Evolutionary conservation across 257 asterid genomes (phyloP), one percentile per base, ranked within the genome.

Genomic region (Thymus mandschuricus): DNA sequence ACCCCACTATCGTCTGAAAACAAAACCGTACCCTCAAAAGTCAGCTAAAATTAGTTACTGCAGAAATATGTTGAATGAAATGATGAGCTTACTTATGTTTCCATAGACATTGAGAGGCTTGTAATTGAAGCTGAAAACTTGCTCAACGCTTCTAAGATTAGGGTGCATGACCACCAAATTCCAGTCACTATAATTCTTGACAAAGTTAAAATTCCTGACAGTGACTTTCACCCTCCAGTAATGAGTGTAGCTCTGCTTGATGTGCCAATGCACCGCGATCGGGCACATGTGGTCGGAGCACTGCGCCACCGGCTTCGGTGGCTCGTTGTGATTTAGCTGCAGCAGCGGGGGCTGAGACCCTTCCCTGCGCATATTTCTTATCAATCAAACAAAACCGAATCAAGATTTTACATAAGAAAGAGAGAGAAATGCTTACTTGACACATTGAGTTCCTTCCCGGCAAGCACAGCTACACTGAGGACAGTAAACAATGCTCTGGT

Each of bases 181-280:
- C 96, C 98, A 92, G 60, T 84, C 76, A 57, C 80, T 85, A 70
- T 86, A 92, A 46, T 89, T 92, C 79, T 65, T 81, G 13, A 76
- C 89, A 30, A 58, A 75, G 33, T 92, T 92, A 1, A 75, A 77
- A 71, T 92, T 89, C 3, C 77, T 80, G 29, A 92, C 66, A 1
- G 98, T 92, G 27, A 92, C 66, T 70, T 92, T 92, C 29, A 88
- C 96, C 68, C 96, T 85, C 98, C 98, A 92, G 52, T 92, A 89
- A 27, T 83, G 71, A 30, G 11, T 89, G 64, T 92, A 92, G 62
- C 89, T 88, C 44, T 27, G 76, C 70, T 84, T 91, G 56, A 91
- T 82, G 75, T 91, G 97, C 97, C 97, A 91, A 50, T 91, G 97
- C 41, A 91, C 83, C 77, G 59, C 75, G 58, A 91, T 75, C 3